Percentiles rank a stretch among this genome's conserved stretches.
phyloP scores from a whole-genome alignment of 1,284 basidiomycete genomes.

The Neolentinus lepideus region DNA sequence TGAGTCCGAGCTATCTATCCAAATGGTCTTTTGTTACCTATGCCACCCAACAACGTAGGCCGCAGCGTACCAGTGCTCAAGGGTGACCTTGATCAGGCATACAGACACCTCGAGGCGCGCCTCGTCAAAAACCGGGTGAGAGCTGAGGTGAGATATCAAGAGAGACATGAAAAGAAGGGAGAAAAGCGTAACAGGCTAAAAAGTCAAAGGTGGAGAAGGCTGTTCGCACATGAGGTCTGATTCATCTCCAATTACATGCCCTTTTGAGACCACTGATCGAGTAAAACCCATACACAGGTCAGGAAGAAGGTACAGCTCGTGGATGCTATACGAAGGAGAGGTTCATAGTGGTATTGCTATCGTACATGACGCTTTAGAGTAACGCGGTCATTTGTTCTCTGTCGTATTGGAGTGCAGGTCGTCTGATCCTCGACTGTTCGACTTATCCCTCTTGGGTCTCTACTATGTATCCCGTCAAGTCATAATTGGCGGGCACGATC shows the following conservation, averaged over 20 bases:
- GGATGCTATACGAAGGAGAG: slow-evolving; percentile 40
- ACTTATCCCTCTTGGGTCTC: too few relatives aligned
- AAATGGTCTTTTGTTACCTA: not conserved
- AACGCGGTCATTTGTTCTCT: too few relatives aligned
- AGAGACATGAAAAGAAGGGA: slow-evolving; percentile 70
- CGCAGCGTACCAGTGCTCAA: slow-evolving; percentile 37
- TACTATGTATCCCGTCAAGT: too few relatives aligned
- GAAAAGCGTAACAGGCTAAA: slow-evolving; percentile 54
- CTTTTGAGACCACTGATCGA: slow-evolving; percentile 11
- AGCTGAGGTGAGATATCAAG: slow-evolving; percentile 37
- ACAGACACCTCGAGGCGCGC: slow-evolving; percentile 41
- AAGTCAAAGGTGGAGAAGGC: slow-evolving; percentile 60
- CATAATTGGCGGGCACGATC: too few relatives aligned
- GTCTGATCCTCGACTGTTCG: too few relatives aligned
- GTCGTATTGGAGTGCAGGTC: too few relatives aligned
- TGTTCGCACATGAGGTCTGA: slow-evolving; percentile 60
- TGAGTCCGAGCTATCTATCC: not conserved
- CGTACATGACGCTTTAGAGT: too few relatives aligned
- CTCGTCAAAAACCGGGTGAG: slow-evolving; percentile 51
- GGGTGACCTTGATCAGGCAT: slow-evolving; percentile 34
- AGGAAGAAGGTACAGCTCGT: slow-evolving; percentile 48
- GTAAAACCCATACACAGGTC: slow-evolving; percentile 36
- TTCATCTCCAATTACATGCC: slow-evolving; percentile 4
- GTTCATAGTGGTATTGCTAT: slow-evolving; percentile 22
- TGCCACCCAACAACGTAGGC: slow-evolving; percentile 27